These are phyloP conservation scores for Aspergillus sp. DNA, from an alignment of 2,329 filamentous ascomycete species.

Conservation along the genomic window DNA sequence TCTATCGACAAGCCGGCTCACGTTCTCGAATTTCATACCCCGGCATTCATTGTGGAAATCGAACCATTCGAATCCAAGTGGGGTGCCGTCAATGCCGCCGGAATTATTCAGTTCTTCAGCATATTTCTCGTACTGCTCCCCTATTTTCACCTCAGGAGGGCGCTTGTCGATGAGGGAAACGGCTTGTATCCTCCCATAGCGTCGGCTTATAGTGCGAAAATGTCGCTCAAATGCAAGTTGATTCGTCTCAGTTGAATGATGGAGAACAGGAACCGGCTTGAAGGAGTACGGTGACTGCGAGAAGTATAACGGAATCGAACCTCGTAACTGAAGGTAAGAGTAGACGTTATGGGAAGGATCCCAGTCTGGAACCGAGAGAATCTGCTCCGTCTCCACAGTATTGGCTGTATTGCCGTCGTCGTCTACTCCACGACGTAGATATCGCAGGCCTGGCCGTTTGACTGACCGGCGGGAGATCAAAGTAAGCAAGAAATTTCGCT, in stretches of 20 bases:
- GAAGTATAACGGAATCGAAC: conserved; percentile 93
- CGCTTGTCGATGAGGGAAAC: conserved; percentile 88
- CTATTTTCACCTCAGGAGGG: conserved; percentile 76
- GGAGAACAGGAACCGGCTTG: conserved; percentile 79
- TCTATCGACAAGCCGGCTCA: conserved; percentile 72
- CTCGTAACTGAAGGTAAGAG: conserved; percentile 84
- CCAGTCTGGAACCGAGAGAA: conserved; percentile 73
- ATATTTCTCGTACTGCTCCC: conserved; percentile 71
- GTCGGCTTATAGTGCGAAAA: conserved; percentile 66
- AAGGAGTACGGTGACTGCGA: conserved; percentile 92
- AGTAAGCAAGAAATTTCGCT: conserved; percentile 70
- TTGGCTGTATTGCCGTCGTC: conserved; percentile 89
- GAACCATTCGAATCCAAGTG: conserved; percentile 86
- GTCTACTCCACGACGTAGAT: conserved; percentile 85
- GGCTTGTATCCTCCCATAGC: conserved; percentile 75
- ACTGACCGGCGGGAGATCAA: conserved; percentile 86
- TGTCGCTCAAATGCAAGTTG: conserved; percentile 75
- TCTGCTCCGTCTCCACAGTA: conserved; percentile 90
- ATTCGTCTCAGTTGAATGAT: conserved; percentile 79
- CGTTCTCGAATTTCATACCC: conserved; percentile 98
- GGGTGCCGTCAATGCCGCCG: conserved; percentile 50
- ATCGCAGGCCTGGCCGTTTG: conserved; percentile 82
- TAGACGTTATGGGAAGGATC: conserved; percentile 62
- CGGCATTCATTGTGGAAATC: conserved; percentile 92
- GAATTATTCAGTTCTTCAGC: conserved; percentile 66